Evolutionary conservation across 768 basidiomycete genomes (phyloP).

Genomic region (Dioszegia hungarica): DNA sequence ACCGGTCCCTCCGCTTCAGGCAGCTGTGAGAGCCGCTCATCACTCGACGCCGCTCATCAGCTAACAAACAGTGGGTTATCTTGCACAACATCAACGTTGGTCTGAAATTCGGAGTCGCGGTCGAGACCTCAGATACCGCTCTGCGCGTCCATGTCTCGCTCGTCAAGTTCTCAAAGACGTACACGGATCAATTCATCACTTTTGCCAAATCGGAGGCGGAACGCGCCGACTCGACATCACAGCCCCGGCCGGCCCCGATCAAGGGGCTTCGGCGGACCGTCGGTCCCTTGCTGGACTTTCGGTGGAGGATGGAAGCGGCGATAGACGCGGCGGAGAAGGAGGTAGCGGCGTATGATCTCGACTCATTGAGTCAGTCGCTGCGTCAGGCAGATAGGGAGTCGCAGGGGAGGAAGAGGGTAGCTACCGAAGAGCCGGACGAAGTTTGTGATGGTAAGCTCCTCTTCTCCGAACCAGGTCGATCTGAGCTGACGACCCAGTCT

Average conservation of each 20-base stretch:
- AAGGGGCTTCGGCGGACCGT: background rate
- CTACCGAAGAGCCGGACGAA: too few relatives aligned
- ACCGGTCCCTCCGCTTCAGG: too few relatives aligned
- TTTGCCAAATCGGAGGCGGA: background rate
- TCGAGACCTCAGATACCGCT: background rate
- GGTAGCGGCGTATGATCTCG: constrained; percentile 5
- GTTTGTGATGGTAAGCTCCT: too few relatives aligned
- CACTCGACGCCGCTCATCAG: background rate
- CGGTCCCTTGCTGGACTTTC: background rate
- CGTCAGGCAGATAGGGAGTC: background rate
- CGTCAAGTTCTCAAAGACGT: background rate
- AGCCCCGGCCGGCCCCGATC: background rate
- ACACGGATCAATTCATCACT: background rate
- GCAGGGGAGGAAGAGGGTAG: background rate
- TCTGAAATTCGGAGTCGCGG: background rate
- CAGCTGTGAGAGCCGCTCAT: background rate
- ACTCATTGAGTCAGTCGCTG: background rate
- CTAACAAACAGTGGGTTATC: constrained; percentile 1
- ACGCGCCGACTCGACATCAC: background rate
- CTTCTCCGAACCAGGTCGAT: too few relatives aligned
- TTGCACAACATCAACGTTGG: background rate
- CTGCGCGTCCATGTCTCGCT: background rate
- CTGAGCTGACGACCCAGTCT: background rate
- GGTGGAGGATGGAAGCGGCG: background rate
- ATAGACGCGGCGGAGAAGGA: background rate